These are phyloP conservation scores for Cardiospermum halicacabum DNA, from an alignment of 345 rosid genomes.

Conservation along the genomic window DNA sequence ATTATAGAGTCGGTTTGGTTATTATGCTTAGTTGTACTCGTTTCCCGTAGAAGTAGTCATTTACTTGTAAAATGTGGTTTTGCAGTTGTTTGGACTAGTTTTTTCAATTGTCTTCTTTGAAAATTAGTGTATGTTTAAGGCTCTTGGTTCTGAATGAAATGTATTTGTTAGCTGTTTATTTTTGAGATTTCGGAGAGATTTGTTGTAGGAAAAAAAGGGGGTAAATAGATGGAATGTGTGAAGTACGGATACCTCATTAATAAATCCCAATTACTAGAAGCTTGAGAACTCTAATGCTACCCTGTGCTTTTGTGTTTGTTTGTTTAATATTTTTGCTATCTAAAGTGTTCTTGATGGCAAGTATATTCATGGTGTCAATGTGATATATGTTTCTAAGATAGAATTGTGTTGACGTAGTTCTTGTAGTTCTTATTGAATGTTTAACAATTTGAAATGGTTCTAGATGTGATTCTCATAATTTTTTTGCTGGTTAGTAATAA, in stretches of 20 bases:
- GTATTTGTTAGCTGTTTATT: background rate
- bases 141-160: conserved; percentile 3
- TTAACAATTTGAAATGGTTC: background rate
- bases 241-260: background rate
- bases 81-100: background rate
- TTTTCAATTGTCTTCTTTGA: background rate
- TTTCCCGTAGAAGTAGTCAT: background rate
- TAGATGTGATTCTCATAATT: background rate
- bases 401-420: background rate
- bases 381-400: background rate
- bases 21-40: background rate
- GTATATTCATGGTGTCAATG: background rate
- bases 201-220: too few relatives aligned
- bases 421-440: background rate
- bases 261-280: background rate
- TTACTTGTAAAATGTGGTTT: background rate
- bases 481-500: background rate
- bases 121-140: background rate
- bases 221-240: background rate
- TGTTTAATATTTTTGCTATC: too few relatives aligned
- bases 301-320: background rate
- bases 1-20: background rate
- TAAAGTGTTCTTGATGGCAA: background rate
- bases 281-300: background rate
- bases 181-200: background rate